A percentile compares a stretch with the other conserved stretches of the same genome.
Conservation (phyloP, 805 yeast species). For the Limtongozyma cylindracea region DNA sequence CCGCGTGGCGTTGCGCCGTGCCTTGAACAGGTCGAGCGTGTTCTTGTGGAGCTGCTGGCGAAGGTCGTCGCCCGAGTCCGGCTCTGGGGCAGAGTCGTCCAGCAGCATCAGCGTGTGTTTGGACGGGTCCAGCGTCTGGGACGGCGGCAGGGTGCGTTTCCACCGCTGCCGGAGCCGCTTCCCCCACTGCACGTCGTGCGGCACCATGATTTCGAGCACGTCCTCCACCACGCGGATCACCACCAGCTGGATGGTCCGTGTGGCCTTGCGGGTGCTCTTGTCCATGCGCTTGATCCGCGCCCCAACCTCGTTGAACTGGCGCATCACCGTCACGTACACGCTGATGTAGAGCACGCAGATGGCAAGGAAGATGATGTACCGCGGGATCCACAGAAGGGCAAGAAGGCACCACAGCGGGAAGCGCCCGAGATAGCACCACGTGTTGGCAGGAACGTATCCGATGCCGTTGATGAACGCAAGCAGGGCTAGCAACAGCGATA, state of each 20-base stretch:
- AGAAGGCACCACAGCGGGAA: conserved; percentile 49
- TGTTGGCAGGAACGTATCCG: conserved; percentile 29
- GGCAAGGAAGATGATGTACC: conserved; percentile 37
- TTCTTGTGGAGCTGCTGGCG: conserved; percentile 26
- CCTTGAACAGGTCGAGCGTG: conserved; percentile 31
- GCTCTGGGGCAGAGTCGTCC: too few species aligned
- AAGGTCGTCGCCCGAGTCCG: conserved; percentile 4
- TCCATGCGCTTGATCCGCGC: conserved; percentile 14
- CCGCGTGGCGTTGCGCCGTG: conserved; percentile 39
- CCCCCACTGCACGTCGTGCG: too few species aligned
- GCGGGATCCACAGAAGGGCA: conserved; percentile 60
- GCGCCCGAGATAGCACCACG: conserved; percentile 64
- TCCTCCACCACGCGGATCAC: too few species aligned
- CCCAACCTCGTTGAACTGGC: conserved; percentile 30
- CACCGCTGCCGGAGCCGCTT: too few species aligned
- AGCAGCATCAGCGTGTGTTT: too few species aligned
- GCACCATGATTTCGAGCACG: too few species aligned
- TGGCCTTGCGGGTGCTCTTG: conserved; percentile 1
- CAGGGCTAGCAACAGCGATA: conserved; percentile 35
- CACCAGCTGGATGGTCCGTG: too few species aligned
- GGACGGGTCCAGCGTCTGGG: too few species aligned
- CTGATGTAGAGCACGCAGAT: conserved; percentile 42
- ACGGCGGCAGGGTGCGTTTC: too few species aligned
- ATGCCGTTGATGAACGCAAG: conserved; percentile 49
- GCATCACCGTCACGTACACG: conserved; percentile 47